Evolutionary conservation across 306 rosid species (phyloP), one percentile per base, ranked within the genome.

Genomic region (Rosa persica): DNA sequence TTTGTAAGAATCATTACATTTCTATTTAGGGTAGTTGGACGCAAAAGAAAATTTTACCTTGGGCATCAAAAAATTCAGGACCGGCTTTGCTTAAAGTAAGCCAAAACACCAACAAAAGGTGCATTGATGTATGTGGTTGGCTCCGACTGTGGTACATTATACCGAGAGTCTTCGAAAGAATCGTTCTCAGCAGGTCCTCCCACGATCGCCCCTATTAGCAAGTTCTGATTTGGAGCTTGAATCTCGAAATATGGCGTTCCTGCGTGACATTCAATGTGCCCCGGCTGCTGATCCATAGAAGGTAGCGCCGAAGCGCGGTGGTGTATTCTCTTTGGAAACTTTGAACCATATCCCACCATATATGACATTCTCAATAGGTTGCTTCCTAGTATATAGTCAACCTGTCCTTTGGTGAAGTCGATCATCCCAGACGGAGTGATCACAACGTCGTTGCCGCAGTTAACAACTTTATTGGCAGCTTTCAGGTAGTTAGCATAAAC

Each of bases 281-380:
- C 9, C 67, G 42, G 67, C 2, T 27, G 40, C 20, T 62, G 67
- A 62, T 30, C 67, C 17, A 62, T 27, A 40, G 67, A 62, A 30
- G 42, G 67, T 30, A 62, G 6, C n/a, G 30, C 42, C 4, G 67
- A 62, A 62, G 67, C 67, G 38, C 67, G 67, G 67, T 62, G 67
- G 36, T 62, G 67, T 62, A 62, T 62, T 62, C 67, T 62, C 40
- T 62, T 13, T 30, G 67, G 67, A 62, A 62, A 62, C n/a, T 62
- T 62, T 1, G 42, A 25, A 13, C 67, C n/a, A 30, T 62, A 62
- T 30, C 68, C 68, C 19, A 62, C 42, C 42, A 65, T 65, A 23
- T 65, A 65, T 17, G 70, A 36, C 70, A 65, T 65, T 12, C 70
- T 25, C 23, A 65, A 36, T 0, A 46, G 70, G 0, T 65, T 65